Evolutionary conservation across 2,329 filamentous ascomycete genomes (phyloP).

Genomic region (Bipolaris bicolor): DNA sequence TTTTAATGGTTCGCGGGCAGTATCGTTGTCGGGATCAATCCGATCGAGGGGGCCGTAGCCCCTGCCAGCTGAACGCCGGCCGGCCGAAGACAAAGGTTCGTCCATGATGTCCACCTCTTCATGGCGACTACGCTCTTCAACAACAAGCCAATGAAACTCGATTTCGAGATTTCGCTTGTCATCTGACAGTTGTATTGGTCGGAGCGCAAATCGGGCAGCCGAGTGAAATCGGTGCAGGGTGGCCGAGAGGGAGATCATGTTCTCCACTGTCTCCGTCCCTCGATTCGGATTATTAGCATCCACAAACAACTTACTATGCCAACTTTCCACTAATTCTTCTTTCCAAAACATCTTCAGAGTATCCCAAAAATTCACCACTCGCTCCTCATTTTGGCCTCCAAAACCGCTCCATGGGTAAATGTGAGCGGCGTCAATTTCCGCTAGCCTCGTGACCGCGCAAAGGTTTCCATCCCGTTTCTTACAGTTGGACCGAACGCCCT

Average conservation of each 20-base stretch:
- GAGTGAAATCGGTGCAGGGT: conserved; percentile 24
- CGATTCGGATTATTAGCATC: conserved; percentile 2
- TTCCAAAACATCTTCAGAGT: background rate
- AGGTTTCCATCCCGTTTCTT: conserved; percentile 22
- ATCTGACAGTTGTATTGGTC: conserved; percentile 24
- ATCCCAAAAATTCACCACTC: background rate
- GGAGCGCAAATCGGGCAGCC: conserved; percentile 20
- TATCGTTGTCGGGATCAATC: background rate
- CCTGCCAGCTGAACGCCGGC: background rate
- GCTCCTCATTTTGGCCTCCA: conserved; percentile 2
- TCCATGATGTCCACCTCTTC: conserved; percentile 12
- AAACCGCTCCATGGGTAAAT: conserved; percentile 28
- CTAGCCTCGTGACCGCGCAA: conserved; percentile 22
- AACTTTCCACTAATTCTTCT: background rate
- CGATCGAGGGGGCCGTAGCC: conserved; percentile 2
- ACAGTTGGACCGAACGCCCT: conserved; percentile 10
- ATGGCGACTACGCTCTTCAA: conserved; percentile 14
- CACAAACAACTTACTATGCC: conserved; percentile 2
- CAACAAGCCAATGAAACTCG: conserved; percentile 27
- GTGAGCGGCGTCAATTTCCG: conserved; percentile 22
- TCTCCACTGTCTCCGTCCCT: conserved; percentile 23
- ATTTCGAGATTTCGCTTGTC: conserved; percentile 27
- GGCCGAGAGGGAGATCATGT: conserved; percentile 22
- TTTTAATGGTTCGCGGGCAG: background rate
- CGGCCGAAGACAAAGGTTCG: background rate